These are phyloP conservation scores for Naegleria lovaniensis DNA, from an alignment of 208 protist species.

Conservation along the genomic window DNA sequence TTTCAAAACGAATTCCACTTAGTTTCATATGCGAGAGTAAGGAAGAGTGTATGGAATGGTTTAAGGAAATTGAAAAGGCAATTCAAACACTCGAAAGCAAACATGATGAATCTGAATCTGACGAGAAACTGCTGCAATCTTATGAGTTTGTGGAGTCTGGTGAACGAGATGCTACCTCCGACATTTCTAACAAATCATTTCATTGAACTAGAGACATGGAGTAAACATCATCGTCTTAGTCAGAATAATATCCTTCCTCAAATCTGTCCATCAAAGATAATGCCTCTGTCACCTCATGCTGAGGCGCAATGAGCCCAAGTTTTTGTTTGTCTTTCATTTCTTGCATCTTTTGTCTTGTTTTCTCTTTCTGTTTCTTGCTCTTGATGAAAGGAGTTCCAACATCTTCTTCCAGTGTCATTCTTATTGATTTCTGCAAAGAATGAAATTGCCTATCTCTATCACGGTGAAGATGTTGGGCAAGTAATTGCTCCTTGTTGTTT, in stretches of 20 bases:
- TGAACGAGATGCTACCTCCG: no score
- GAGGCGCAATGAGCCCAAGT: neutral
- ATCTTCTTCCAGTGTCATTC: neutral
- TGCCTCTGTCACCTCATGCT: neutral
- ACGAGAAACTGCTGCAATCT: no score
- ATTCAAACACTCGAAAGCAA: no score
- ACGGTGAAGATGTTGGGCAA: neutral
- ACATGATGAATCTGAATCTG: no score
- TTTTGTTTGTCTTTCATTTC: neutral
- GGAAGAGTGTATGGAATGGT: neutral
- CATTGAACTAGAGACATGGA: no score
- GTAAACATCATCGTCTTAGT: neutral
- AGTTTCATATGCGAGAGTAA: neutral
- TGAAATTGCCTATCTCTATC: neutral
- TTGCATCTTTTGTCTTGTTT: neutral
- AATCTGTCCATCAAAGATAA: neutral
- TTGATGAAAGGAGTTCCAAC: neutral
- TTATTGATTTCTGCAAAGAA: neutral
- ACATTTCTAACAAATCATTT: no score
- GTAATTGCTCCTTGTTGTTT: neutral
- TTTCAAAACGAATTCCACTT: neutral
- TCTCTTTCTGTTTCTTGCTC: neutral
- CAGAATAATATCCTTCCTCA: neutral
- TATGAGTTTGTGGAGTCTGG: no score
- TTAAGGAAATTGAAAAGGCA: neutral